phyloP scores from a whole-genome alignment of 345 rosid genomes.

The Litchi chinensis region DNA sequence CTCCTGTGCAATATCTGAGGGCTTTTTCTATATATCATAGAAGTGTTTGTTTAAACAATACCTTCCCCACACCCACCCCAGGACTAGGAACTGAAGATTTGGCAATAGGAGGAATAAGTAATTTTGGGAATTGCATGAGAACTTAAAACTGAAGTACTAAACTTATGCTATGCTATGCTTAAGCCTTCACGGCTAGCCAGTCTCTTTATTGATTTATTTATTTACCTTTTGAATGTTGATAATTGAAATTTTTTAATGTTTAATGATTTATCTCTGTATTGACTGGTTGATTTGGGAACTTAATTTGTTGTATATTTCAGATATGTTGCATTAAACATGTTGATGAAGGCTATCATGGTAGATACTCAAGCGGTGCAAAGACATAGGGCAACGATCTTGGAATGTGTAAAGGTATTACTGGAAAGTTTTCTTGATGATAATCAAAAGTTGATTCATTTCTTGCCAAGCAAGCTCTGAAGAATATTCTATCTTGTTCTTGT shows the following conservation, averaged over 20 bases:
- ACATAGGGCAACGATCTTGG: slow-evolving; percentile 92
- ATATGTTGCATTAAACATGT: slow-evolving; percentile 96
- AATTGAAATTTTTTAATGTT: neutral
- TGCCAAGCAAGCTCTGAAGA: slow-evolving; percentile 10
- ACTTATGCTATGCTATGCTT: neutral
- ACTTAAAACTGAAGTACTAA: neutral
- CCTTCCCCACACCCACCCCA: neutral
- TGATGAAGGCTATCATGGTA: slow-evolving; percentile 87
- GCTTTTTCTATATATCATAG: neutral
- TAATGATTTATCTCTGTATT: slow-evolving; percentile 16
- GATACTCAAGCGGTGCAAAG: slow-evolving; percentile 98
- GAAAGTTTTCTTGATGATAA: slow-evolving; percentile 18
- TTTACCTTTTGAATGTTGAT: neutral
- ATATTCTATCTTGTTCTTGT: slow-evolving; percentile 6
- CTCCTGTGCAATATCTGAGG: neutral
- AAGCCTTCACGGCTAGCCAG: neutral
- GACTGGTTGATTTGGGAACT: slow-evolving; percentile 13
- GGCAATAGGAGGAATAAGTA: neutral
- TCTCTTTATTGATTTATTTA: slow-evolving; percentile 1
- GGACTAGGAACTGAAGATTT: neutral
- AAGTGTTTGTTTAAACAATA: neutral
- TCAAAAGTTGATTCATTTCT: neutral
- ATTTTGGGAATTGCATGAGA: neutral
- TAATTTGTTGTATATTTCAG: slow-evolving; percentile 44
- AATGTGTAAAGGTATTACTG: slow-evolving; percentile 90